A percentile compares a stretch with the other conserved stretches of the same genome.
Evolutionary conservation across 2,329 filamentous ascomycete species (phyloP).

Genomic region (Graphilbum fragrans): DNA sequence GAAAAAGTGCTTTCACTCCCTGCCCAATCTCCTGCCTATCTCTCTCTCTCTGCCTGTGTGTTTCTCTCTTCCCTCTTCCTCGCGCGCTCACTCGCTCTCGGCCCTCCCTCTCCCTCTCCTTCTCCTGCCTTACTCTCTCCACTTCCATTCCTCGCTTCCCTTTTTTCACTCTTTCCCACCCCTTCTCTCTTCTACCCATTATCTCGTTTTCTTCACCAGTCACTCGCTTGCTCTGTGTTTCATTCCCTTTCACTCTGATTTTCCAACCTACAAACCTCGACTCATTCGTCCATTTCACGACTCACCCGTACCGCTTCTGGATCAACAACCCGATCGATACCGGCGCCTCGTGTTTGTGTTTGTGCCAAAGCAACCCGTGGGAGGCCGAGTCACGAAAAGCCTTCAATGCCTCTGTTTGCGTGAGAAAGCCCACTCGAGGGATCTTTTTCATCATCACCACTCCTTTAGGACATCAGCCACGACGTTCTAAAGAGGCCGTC

Average conservation of each 20-base stretch:
- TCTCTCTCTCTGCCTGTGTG: constrained; percentile 1
- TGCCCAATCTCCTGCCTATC: constrained; percentile 4
- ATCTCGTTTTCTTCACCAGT: neutral
- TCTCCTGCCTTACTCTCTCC: neutral
- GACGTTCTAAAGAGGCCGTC: too few relatives aligned
- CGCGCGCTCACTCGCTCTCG: neutral
- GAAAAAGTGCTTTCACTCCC: neutral
- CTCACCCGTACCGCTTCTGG: neutral
- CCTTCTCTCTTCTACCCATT: neutral
- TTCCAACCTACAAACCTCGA: neutral
- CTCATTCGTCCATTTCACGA: neutral
- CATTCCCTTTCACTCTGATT: neutral
- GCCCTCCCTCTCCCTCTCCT: neutral
- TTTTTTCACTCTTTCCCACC: neutral
- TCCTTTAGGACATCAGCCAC: too few relatives aligned
- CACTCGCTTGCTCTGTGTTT: neutral
- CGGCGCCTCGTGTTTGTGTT: neutral
- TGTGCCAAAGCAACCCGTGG: neutral
- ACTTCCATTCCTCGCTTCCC: constrained; percentile 2
- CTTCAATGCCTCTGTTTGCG: constrained; percentile 4
- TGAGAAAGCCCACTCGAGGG: neutral
- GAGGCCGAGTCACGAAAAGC: neutral
- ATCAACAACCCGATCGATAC: neutral
- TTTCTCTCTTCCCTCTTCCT: constrained; percentile 2
- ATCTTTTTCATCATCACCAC: neutral